A percentile compares a stretch with the other conserved stretches of the same genome.
These are phyloP conservation scores for Hypoxylon sp. DNA, from an alignment of 2,329 filamentous ascomycete genomes.

Conservation along the genomic window DNA sequence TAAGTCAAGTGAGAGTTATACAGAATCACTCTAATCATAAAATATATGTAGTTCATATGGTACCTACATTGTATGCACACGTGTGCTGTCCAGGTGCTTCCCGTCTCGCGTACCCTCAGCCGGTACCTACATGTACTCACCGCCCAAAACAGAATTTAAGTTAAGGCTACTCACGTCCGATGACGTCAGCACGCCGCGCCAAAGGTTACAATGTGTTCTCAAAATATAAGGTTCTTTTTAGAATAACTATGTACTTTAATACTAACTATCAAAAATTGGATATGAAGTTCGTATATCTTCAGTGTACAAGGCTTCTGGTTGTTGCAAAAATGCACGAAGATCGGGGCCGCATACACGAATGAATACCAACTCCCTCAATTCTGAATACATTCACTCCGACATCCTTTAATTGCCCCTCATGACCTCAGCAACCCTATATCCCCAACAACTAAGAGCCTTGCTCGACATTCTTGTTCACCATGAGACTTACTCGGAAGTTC, in stretches of 20 bases:
- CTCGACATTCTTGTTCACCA: slow-evolving; percentile 73
- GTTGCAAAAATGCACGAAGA: slow-evolving; percentile 13
- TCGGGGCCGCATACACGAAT: background rate
- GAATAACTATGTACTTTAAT: background rate
- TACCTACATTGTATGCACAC: background rate
- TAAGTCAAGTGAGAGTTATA: too few relatives aligned
- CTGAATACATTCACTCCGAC: background rate
- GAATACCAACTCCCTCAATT: slow-evolving; percentile 2
- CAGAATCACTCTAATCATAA: background rate
- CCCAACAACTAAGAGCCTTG: slow-evolving; percentile 66
- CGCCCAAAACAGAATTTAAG: slow-evolving; percentile 3
- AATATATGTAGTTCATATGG: background rate
- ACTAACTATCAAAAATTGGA: background rate
- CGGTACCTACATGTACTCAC: background rate
- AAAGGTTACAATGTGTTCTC: slow-evolving; percentile 10
- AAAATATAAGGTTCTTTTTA: slow-evolving; percentile 4
- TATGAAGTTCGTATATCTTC: background rate
- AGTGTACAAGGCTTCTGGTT: background rate
- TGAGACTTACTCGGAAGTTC: slow-evolving; percentile 77
- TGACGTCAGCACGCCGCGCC: slow-evolving; percentile 33
- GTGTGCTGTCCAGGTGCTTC: background rate
- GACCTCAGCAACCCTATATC: slow-evolving; percentile 49
- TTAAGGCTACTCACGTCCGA: slow-evolving; percentile 12
- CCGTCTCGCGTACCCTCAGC: slow-evolving; percentile 9
- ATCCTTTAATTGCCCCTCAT: slow-evolving; percentile 18